Evolutionary conservation across 306 rosid species (phyloP).

Genomic region (Hylodesmum podocarpum): DNA sequence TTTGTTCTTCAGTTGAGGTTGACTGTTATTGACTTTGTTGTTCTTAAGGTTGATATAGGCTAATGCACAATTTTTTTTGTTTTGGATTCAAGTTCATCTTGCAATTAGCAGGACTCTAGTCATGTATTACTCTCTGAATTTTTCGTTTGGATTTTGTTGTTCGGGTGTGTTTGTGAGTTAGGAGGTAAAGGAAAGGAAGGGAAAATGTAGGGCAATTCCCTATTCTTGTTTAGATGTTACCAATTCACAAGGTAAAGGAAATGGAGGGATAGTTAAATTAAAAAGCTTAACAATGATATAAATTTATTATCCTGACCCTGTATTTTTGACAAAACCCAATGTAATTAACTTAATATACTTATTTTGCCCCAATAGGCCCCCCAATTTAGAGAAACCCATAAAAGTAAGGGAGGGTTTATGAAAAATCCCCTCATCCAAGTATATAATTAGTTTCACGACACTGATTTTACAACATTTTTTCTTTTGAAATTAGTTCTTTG

Average conservation of each 20-base stretch:
- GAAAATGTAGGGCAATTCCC: not conserved
- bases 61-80: not conserved
- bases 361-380: not conserved
- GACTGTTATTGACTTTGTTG: not conserved
- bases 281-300: not conserved
- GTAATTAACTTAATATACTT: not conserved
- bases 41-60: conserved; percentile 1
- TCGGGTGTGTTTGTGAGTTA: conserved; percentile 1
- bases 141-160: not conserved
- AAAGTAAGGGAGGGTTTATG: not conserved
- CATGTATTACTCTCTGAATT: not conserved
- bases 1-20: not conserved
- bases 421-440: not conserved
- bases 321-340: not conserved
- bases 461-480: not conserved
- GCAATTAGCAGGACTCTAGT: not conserved
- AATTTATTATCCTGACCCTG: not conserved
- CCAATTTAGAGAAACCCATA: not conserved
- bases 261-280: not conserved
- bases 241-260: not conserved
- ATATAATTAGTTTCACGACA: conserved; percentile 1
- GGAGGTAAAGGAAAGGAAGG: not conserved
- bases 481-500: conserved; percentile 4
- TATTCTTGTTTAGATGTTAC: not conserved
- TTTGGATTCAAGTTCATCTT: not conserved